Evolutionary conservation across 768 basidiomycete species (phyloP).

Genomic region (Albatrellus ellisii): DNA sequence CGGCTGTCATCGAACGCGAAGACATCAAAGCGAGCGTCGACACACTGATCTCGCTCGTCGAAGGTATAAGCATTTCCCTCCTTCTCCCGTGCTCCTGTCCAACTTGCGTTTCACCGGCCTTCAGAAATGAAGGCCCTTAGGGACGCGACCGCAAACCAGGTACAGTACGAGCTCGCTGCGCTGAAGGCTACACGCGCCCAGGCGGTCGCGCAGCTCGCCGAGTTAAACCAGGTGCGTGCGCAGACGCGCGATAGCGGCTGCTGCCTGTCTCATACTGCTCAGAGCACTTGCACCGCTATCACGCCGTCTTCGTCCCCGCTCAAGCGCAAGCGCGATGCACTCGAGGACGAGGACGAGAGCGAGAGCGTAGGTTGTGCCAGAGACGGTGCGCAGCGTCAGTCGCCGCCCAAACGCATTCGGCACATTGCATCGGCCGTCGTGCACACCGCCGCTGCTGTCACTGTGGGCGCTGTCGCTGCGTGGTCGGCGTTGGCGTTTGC

Average conservation of each 20-base stretch:
- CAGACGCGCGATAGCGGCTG: constrained; percentile 9
- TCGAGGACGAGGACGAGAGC: constrained; percentile 5
- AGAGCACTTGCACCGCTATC: constrained; percentile 15
- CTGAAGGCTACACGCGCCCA: constrained; percentile 9
- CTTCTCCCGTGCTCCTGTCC: background rate
- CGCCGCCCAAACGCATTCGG: constrained; percentile 23
- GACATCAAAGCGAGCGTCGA: constrained; percentile 17
- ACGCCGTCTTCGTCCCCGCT: constrained; percentile 24
- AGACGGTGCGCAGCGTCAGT: constrained; percentile 3
- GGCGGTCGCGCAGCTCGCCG: constrained; percentile 22
- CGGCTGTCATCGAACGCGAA: constrained; percentile 20
- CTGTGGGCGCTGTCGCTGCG: constrained; percentile 55
- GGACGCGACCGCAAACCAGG: constrained; percentile 11
- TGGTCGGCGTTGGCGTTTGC: constrained; percentile 66
- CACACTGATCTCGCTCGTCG: constrained; percentile 6
- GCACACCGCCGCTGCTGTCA: constrained; percentile 49
- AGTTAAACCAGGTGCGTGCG: constrained; percentile 9
- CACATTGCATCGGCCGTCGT: constrained; percentile 30
- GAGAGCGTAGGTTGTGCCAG: too few relatives aligned
- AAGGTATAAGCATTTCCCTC: background rate
- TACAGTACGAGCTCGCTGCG: constrained; percentile 20
- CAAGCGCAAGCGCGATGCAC: constrained; percentile 51
- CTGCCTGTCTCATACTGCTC: constrained; percentile 15
- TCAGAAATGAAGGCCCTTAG: constrained; percentile 34
- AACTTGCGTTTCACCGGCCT: background rate